Conservation (phyloP, 164 flowering plant genomes). For the Stephania japonica region DNA sequence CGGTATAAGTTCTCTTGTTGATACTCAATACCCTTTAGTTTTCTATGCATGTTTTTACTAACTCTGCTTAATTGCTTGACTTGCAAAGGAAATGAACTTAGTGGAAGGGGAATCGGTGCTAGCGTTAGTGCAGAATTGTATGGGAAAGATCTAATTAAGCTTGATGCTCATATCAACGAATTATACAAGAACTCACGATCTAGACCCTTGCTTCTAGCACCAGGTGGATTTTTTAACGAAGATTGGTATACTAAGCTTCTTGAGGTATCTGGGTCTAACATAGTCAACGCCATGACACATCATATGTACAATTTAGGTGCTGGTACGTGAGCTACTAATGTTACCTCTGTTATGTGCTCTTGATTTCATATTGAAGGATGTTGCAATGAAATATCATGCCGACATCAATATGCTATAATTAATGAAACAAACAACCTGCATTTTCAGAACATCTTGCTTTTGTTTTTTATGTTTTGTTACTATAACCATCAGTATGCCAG, state of each 20-base stretch:
- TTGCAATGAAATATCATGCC: background rate
- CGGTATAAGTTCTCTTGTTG: constrained; percentile 35
- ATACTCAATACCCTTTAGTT: background rate
- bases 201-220: constrained; percentile 74
- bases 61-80: background rate
- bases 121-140: constrained; percentile 63
- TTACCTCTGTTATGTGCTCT: background rate
- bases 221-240: constrained; percentile 78
- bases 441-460: no score
- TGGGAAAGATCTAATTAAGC: constrained; percentile 61
- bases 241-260: constrained; percentile 69
- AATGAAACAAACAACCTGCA: background rate
- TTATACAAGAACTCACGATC: constrained; percentile 33
- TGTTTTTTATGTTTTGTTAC: no score
- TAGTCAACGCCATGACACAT: constrained; percentile 62
- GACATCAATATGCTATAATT: background rate
- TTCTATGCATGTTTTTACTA: constrained; percentile 3
- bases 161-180: constrained; percentile 44
- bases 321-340: constrained; percentile 31
- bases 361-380: background rate
- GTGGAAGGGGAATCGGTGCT: constrained; percentile 80
- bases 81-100: constrained; percentile 73
- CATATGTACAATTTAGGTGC: constrained; percentile 82
- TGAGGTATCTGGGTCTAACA: constrained; percentile 55
- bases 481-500: background rate